A percentile compares a stretch with the other conserved stretches of the same genome.
These are phyloP conservation scores for Gaeumannomyces tritici DNA, from an alignment of 2,329 filamentous ascomycete genomes.

Conservation along the genomic window DNA sequence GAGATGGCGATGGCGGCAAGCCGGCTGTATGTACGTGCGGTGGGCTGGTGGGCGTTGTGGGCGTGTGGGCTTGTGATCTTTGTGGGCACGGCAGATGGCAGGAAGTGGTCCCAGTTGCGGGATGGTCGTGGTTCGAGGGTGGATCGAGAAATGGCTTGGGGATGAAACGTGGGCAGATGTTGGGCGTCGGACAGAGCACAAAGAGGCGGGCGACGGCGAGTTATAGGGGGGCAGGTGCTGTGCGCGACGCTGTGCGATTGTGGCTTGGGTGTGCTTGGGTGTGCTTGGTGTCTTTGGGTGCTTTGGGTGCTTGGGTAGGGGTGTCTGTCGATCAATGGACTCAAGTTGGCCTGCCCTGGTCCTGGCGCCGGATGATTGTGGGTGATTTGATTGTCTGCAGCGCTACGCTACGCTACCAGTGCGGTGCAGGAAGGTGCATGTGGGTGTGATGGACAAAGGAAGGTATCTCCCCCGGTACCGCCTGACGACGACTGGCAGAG, in stretches of 20 bases:
- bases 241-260: background rate
- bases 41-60: background rate
- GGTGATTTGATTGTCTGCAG: background rate
- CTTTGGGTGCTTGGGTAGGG: no score
- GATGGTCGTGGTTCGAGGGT: slow-evolving; percentile 10
- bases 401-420: no score
- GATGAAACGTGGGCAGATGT: slow-evolving; percentile 9
- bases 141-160: slow-evolving; percentile 10
- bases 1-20: background rate
- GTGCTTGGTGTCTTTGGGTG: background rate
- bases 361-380: background rate
- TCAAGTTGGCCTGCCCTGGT: background rate
- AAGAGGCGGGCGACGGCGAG: background rate
- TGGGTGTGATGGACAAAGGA: background rate
- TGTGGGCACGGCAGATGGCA: background rate
- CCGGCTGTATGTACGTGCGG: no score
- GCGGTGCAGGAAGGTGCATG: no score
- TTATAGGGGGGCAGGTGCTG: background rate
- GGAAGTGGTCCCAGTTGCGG: background rate
- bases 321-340: no score
- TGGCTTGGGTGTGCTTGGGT: background rate
- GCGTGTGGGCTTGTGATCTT: no score
- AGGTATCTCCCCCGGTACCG: background rate
- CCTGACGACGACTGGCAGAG: background rate
- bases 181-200: background rate